Evolutionary conservation across 129 eudicot species (phyloP), one percentile per base, ranked within the genome.

Genomic region (Escallonia rubra): DNA sequence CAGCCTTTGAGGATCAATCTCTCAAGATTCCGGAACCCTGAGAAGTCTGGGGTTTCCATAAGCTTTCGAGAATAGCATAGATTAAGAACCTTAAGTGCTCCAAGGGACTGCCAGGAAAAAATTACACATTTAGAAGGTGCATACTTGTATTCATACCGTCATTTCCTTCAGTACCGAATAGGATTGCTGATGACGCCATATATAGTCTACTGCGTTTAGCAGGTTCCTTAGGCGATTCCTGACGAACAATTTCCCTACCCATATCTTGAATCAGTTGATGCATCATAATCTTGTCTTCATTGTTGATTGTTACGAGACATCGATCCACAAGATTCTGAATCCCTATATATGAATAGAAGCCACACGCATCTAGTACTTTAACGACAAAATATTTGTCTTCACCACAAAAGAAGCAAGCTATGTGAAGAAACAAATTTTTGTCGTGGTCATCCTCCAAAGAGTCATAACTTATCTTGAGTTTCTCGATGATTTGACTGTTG

Each of bases 351-450:
- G 48, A 51, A 48, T 46, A 13, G 7, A 72, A 8, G 8, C 63
- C 57, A 45, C 70, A 64, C 0, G 56, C 64, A 10, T 64, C 65
- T 4, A 72, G 12, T 16, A 72, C 39, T 6, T 13, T 49, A 13
- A 63, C 43, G 3, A 55, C 45, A 0, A 3, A 43, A 10, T 72
- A 40, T n/a, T 44, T 63, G 41, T 72, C 64, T 64, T 72, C 46
- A 34, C 70, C 64, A 72, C 44, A 56, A 5, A 72, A 72, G 8
- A 64, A 72, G 56, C 76, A 64, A 23, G 76, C 69, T 23, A 72
- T 44, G 38, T 64, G 57, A 14, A 53, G 47, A 11, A 72, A 72
- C 15, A 72, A 6, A 4, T 72, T 62, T 13, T 64, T 72, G 65
- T 52, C 62, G 10, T 63, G 55, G 11, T 72, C 70, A 44, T 43